These are phyloP conservation scores for Cordyceps tenuipes DNA, from an alignment of 2,329 filamentous ascomycete species.

Conservation along the genomic window DNA sequence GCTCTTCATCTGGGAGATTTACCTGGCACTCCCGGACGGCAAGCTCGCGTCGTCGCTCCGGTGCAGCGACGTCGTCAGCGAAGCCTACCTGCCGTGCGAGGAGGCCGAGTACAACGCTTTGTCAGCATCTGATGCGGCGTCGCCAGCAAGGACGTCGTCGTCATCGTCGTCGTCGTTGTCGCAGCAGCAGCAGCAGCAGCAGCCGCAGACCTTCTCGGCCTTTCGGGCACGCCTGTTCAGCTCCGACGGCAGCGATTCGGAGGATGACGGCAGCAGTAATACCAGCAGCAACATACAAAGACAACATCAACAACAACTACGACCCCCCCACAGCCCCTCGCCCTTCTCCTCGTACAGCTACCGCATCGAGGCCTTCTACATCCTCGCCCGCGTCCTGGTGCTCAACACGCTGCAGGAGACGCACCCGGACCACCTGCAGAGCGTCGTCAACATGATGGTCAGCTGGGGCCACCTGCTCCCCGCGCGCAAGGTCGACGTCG, in stretches of 20 bases:
- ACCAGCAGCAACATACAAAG: not conserved
- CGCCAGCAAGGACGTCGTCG: no score
- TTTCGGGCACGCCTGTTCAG: not conserved
- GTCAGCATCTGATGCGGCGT: no score
- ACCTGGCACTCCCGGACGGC: not conserved
- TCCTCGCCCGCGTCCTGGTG: not conserved
- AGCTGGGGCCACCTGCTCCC: conserved; percentile 3
- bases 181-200: no score
- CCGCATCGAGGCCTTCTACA: conserved; percentile 3
- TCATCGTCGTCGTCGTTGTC: no score
- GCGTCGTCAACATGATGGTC: not conserved
- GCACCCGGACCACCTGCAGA: conserved; percentile 5
- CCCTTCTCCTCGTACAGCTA: not conserved
- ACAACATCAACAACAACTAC: not conserved
- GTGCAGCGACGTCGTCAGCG: not conserved
- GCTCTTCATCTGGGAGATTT: not conserved
- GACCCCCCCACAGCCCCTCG: not conserved
- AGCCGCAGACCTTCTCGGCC: not conserved
- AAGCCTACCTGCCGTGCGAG: not conserved
- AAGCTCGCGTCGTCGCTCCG: not conserved
- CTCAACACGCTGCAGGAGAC: conserved; percentile 4
- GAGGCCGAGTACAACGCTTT: not conserved
- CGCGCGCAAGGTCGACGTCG: not conserved
- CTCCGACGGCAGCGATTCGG: not conserved
- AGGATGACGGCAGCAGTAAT: not conserved